Evolutionary conservation across 2,329 filamentous ascomycete species (phyloP).

Genomic region (Hirsutella thompsonii): DNA sequence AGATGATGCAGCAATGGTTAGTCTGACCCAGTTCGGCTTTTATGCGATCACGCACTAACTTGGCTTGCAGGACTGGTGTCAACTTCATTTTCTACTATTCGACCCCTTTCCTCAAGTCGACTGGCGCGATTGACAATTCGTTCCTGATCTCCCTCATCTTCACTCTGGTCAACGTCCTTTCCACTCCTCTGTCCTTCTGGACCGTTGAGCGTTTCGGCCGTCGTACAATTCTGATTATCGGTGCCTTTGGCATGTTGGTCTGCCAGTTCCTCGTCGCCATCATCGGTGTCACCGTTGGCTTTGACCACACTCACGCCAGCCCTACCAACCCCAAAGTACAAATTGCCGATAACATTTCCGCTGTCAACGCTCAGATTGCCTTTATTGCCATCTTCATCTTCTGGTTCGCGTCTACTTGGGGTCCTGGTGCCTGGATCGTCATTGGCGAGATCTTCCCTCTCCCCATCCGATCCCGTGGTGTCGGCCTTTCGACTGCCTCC

Average conservation of each 20-base stretch:
- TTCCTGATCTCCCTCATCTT: conserved; percentile 81
- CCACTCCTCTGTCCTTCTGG: conserved; percentile 79
- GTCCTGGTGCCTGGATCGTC: conserved; percentile 67
- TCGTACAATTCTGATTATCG: conserved; percentile 65
- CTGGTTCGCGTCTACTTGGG: conserved; percentile 86
- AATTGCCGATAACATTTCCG: conserved; percentile 39
- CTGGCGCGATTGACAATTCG: conserved; percentile 60
- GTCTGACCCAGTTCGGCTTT: neutral
- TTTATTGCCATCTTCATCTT: conserved; percentile 91
- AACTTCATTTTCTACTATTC: conserved; percentile 91
- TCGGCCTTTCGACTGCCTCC: conserved; percentile 73
- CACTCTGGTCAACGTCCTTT: conserved; percentile 76
- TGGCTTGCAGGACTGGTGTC: conserved; percentile 52
- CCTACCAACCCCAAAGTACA: conserved; percentile 23
- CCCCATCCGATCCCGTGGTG: conserved; percentile 77
- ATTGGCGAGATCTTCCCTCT: conserved; percentile 88
- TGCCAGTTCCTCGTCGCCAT: conserved; percentile 84
- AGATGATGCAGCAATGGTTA: conserved; percentile 65
- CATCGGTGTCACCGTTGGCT: conserved; percentile 49
- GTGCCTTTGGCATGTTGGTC: conserved; percentile 69
- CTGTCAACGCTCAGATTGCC: conserved; percentile 60
- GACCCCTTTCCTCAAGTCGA: conserved; percentile 70
- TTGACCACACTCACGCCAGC: conserved; percentile 34
- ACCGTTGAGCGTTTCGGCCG: conserved; percentile 73
- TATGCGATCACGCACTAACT: neutral